Evolutionary conservation across 164 flowering plant genomes (phyloP).

Genomic region (Aristolochia fimbriata): DNA sequence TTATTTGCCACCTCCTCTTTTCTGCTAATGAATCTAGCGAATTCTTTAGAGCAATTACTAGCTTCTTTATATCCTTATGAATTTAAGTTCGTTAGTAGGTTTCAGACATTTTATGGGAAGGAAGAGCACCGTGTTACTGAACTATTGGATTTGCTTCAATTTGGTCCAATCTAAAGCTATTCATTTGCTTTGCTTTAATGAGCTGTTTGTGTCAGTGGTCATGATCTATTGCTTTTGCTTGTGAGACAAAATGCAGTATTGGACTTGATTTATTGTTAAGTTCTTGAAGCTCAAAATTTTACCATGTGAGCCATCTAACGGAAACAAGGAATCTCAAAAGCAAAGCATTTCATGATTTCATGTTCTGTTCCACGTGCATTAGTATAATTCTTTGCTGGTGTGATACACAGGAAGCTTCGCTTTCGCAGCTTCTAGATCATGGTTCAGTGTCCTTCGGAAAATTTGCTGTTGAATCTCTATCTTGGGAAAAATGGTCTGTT

Average conservation of each 20-base stretch:
- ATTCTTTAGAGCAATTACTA: no score
- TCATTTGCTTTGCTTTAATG: no score
- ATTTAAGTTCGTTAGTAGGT: no score
- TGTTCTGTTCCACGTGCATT: background rate
- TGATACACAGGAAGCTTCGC: conserved; percentile 11
- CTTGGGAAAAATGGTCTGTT: conserved; percentile 32
- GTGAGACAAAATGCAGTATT: background rate
- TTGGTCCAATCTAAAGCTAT: no score
- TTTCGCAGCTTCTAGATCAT: conserved; percentile 17
- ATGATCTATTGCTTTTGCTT: background rate
- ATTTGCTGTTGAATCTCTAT: conserved; percentile 20
- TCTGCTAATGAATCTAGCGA: no score
- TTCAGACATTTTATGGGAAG: no score
- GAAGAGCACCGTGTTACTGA: no score
- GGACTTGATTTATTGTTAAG: background rate
- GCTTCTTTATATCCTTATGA: no score
- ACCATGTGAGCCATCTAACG: background rate
- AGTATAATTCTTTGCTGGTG: background rate
- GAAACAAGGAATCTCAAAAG: background rate
- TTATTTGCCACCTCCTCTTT: no score
- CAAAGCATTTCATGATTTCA: background rate
- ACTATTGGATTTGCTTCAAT: no score
- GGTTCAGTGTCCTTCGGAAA: conserved; percentile 30
- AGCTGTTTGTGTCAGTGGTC: no score
- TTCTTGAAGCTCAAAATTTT: background rate